phyloP scores from a whole-genome alignment of 176 grass and related monocot species.

The Lolium multiflorum region DNA sequence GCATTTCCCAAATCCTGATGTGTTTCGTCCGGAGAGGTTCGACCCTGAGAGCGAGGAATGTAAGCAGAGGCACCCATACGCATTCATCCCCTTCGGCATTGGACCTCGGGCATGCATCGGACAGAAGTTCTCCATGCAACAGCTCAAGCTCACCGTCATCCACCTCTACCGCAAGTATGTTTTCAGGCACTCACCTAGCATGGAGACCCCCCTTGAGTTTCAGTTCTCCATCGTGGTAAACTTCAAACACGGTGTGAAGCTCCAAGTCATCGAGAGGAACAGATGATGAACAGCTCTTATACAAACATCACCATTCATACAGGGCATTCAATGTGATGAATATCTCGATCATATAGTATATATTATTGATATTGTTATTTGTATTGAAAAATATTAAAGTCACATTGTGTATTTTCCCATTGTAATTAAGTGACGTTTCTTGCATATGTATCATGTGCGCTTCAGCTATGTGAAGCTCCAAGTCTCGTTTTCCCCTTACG shows the following conservation, averaged over 20 bases:
- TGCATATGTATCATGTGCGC: too few species aligned
- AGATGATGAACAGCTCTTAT: background rate
- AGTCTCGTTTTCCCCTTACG: too few species aligned
- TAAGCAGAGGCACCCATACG: slow-evolving; percentile 63
- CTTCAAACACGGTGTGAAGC: slow-evolving; percentile 65
- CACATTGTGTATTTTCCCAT: too few species aligned
- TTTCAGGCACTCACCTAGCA: slow-evolving; percentile 61
- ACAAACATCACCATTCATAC: too few species aligned
- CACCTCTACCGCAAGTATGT: slow-evolving; percentile 59
- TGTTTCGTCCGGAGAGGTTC: slow-evolving; percentile 63
- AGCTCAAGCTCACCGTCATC: slow-evolving; percentile 61
- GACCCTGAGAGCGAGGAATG: slow-evolving; percentile 54
- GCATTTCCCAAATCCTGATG: slow-evolving; percentile 55
- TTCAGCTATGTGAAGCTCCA: too few species aligned
- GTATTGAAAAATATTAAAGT: too few species aligned
- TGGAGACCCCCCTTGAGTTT: slow-evolving; percentile 61
- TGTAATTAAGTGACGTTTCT: too few species aligned
- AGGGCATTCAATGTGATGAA: too few species aligned
- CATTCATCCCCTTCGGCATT: slow-evolving; percentile 77
- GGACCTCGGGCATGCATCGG: slow-evolving; percentile 66
- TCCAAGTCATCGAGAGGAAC: slow-evolving; percentile 50
- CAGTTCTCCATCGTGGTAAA: slow-evolving; percentile 61
- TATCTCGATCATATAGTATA: too few species aligned
- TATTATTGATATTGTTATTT: too few species aligned
- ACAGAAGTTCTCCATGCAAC: slow-evolving; percentile 72